Evolutionary conservation across 1,284 basidiomycete species (phyloP).

Genomic region (Ustilago cynodontis): DNA sequence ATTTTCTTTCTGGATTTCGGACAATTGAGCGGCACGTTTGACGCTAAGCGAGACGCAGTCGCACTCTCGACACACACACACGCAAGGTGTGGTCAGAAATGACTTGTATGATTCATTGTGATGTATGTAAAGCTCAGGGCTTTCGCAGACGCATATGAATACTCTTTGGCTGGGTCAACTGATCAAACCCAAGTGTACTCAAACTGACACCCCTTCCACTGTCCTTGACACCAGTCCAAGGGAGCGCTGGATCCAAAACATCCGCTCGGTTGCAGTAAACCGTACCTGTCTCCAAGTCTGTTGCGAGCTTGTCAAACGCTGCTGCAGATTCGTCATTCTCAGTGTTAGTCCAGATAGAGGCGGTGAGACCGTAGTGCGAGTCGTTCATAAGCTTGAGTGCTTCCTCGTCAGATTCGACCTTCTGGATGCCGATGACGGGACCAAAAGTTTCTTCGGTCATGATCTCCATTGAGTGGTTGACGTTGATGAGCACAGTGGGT

Average conservation of each 20-base stretch:
- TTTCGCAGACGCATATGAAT: conserved; percentile 58
- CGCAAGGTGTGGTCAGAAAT: too few relatives aligned
- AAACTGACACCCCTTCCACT: conserved; percentile 90
- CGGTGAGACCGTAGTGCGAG: conserved; percentile 92
- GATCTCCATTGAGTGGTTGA: conserved; percentile 90
- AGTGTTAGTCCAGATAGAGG: conserved; percentile 88
- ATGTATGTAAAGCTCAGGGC: conserved; percentile 13
- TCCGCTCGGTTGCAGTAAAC: conserved; percentile 84
- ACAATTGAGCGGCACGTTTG: conserved; percentile 3
- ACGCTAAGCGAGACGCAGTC: neutral
- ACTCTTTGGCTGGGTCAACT: conserved; percentile 52
- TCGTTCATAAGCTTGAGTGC: conserved; percentile 93
- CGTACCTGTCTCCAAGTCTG: conserved; percentile 86
- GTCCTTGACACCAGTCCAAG: conserved; percentile 94
- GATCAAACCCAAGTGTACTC: conserved; percentile 79
- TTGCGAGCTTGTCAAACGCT: conserved; percentile 79
- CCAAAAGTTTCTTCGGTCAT: conserved; percentile 83
- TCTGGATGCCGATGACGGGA: conserved; percentile 89
- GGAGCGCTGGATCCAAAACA: conserved; percentile 87
- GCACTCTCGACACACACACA: neutral
- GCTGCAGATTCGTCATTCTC: conserved; percentile 75
- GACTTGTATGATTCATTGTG: too few relatives aligned
- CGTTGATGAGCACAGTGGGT: conserved; percentile 87
- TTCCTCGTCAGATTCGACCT: conserved; percentile 84
- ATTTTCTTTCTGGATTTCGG: conserved; percentile 10